These are phyloP conservation scores for Tothia fuscella DNA, from an alignment of 2,329 filamentous ascomycete genomes.

Conservation along the genomic window DNA sequence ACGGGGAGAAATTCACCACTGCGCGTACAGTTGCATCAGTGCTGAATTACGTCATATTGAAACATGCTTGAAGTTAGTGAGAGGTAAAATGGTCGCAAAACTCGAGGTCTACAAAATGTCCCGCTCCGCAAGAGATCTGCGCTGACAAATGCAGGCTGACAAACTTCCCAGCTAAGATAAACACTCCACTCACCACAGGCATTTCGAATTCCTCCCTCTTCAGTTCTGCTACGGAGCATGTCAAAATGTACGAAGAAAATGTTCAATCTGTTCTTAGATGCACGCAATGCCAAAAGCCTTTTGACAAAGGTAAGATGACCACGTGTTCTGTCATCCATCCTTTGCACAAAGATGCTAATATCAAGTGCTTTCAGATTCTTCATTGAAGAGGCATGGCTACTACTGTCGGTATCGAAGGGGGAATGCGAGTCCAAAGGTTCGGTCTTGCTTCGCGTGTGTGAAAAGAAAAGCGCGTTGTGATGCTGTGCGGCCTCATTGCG, in stretches of 20 bases:
- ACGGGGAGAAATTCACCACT: too few relatives aligned
- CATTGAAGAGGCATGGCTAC: conserved; percentile 33
- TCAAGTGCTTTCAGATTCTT: conserved; percentile 22
- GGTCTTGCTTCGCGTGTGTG: conserved; percentile 29
- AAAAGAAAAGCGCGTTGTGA: conserved; percentile 29
- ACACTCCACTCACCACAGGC: too few relatives aligned
- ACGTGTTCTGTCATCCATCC: neutral
- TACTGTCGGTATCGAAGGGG: conserved; percentile 30
- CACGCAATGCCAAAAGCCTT: conserved; percentile 10
- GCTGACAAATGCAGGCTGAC: too few relatives aligned
- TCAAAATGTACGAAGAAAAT: conserved; percentile 13
- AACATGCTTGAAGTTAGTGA: too few relatives aligned
- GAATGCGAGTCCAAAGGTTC: conserved; percentile 16
- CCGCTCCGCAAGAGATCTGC: too few relatives aligned
- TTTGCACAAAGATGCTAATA: conserved; percentile 11
- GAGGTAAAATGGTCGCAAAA: too few relatives aligned
- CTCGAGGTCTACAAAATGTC: too few relatives aligned
- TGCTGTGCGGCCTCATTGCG: conserved; percentile 25
- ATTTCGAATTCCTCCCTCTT: too few relatives aligned
- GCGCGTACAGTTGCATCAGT: too few relatives aligned
- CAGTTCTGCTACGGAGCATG: too few relatives aligned
- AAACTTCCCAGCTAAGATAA: too few relatives aligned
- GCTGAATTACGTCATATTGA: too few relatives aligned
- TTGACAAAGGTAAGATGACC: neutral
- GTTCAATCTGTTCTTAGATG: conserved; percentile 18